Percentiles rank a stretch among this genome's conserved stretches.
These are phyloP conservation scores for Cryptococcus sp. DNA, from an alignment of 1,284 basidiomycete genomes.

Conservation along the genomic window DNA sequence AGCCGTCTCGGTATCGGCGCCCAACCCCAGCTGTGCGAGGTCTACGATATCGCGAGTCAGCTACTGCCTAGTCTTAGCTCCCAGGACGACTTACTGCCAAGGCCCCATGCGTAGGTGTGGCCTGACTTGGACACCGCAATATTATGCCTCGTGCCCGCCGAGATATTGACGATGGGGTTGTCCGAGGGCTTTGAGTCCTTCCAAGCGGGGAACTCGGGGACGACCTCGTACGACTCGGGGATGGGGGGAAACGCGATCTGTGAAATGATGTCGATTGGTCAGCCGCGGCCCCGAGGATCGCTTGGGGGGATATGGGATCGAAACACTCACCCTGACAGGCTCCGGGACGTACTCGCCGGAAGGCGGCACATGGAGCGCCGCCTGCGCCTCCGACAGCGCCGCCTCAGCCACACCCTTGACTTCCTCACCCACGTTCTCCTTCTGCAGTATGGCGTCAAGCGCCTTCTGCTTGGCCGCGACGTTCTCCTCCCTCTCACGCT, in stretches of 20 bases:
- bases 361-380: slow-evolving; percentile 54
- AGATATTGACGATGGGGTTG: slow-evolving; percentile 70
- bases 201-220: slow-evolving; percentile 49
- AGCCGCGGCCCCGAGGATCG: slow-evolving; percentile 9
- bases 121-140: slow-evolving; percentile 74
- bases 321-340: slow-evolving; percentile 46
- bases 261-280: slow-evolving; percentile 8
- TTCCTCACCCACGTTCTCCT: slow-evolving; percentile 25
- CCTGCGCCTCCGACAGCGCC: slow-evolving; percentile 40
- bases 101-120: slow-evolving; percentile 80
- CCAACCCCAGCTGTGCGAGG: slow-evolving; percentile 53
- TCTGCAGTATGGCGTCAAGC: slow-evolving; percentile 22
- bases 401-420: slow-evolving; percentile 38
- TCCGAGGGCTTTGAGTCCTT: slow-evolving; percentile 45
- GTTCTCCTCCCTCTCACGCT: slow-evolving; percentile 39
- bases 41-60: slow-evolving; percentile 17
- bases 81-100: slow-evolving; percentile 56
- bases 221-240: slow-evolving; percentile 50
- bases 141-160: slow-evolving; percentile 75
- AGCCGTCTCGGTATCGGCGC: slow-evolving; percentile 48
- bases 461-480: slow-evolving; percentile 27
- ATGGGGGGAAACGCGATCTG: slow-evolving; percentile 63
- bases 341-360: slow-evolving; percentile 58
- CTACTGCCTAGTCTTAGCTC: background rate
- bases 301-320: slow-evolving; percentile 7